Percentiles rank a stretch among this genome's conserved stretches.
phyloP scores from a whole-genome alignment of 495 filamentous ascomycete species.

The Penicillium coprophilum region DNA sequence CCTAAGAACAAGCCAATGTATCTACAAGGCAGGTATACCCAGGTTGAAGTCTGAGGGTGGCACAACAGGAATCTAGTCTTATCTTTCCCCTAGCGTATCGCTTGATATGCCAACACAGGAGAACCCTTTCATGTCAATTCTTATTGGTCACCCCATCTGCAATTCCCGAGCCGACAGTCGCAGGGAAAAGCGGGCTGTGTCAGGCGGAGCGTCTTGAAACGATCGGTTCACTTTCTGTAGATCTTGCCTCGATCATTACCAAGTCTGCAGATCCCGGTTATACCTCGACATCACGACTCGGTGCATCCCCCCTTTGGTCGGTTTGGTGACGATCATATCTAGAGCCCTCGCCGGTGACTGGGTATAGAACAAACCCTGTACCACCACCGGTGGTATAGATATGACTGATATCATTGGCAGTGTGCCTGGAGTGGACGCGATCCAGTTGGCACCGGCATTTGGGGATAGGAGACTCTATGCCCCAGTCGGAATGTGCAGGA shows the following conservation, averaged over 20 bases:
- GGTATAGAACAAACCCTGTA: conserved; percentile 70
- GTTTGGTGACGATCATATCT: conserved; percentile 80
- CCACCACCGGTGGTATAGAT: conserved; percentile 80
- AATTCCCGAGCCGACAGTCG: conserved; percentile 73
- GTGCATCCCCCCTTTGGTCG: conserved; percentile 64
- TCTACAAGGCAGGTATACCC: conserved; percentile 9
- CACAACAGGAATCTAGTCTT: conserved; percentile 16
- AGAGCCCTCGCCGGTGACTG: conserved; percentile 66
- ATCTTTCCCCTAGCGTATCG: conserved; percentile 16
- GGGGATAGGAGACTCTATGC: conserved; percentile 59
- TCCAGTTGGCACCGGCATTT: conserved; percentile 32
- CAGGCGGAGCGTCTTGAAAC: conserved; percentile 62
- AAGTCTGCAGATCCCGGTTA: conserved; percentile 71
- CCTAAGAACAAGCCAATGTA: conserved; percentile 21
- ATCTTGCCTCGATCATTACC: conserved; percentile 71
- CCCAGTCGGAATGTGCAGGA: conserved; percentile 70
- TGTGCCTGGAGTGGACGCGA: conserved; percentile 49
- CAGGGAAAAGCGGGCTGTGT: conserved; percentile 73
- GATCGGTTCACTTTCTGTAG: conserved; percentile 64
- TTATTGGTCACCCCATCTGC: conserved; percentile 33
- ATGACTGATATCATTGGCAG: conserved; percentile 74
- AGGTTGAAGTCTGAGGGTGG: conserved; percentile 18
- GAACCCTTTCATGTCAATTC: not conserved
- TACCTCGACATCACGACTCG: conserved; percentile 81
- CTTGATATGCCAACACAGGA: conserved; percentile 13